Evolutionary conservation across 2,329 filamentous ascomycete genomes (phyloP).

Genomic region (Fusarium sp.): DNA sequence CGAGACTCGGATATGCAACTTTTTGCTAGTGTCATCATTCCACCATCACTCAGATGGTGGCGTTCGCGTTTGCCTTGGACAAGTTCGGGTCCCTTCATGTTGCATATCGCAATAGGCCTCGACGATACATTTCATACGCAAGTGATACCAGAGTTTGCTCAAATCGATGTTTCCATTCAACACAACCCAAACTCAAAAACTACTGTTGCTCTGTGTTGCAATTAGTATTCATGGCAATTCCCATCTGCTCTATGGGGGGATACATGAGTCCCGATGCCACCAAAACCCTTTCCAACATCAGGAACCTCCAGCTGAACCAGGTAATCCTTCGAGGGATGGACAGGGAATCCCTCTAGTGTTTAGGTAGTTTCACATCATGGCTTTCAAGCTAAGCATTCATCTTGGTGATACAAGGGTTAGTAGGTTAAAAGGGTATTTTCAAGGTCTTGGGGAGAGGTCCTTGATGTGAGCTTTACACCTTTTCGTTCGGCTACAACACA

Average conservation of each 20-base stretch:
- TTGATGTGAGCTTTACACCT: neutral
- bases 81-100: constrained; percentile 12
- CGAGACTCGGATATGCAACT: neutral
- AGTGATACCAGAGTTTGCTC: neutral
- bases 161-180: neutral
- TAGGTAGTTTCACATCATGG: neutral
- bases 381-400: neutral
- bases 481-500: neutral
- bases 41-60: neutral
- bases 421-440: neutral
- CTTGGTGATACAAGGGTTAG: neutral
- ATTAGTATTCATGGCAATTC: neutral
- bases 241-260: neutral
- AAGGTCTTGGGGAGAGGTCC: neutral
- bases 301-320: neutral
- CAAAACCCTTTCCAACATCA: neutral
- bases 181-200: neutral
- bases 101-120: neutral
- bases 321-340: neutral
- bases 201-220: neutral
- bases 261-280: neutral
- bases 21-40: neutral
- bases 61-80: neutral
- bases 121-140: neutral
- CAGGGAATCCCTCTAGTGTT: neutral